Evolutionary conservation across 1,284 basidiomycete species (phyloP), one percentile per base, ranked within the genome.

Genomic region (Mycena citricolor): DNA sequence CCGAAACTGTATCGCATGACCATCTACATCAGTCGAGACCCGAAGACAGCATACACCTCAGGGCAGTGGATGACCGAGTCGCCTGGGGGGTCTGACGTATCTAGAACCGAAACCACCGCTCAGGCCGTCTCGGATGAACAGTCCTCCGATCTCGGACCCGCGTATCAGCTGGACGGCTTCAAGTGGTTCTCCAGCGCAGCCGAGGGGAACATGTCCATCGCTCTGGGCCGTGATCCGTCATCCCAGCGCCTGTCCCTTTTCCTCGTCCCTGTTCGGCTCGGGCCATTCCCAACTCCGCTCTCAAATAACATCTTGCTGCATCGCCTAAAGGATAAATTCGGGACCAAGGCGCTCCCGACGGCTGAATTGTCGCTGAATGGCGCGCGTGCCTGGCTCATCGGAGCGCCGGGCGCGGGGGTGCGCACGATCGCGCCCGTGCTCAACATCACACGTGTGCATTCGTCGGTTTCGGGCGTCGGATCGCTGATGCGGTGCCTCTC

Each of bases 31-130:
- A 85, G 83, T 54, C 81, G 79, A 5, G 77, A 90, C 59, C 77
- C 85, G 1, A 56, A 65, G 0, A 50, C 63, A 20, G 83, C 84
- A 0, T 90, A 81, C 57, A 86, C 82, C 0, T 77, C 86, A 8
- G 89, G 88, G 0, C 87, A 90, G 65, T 90, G 86, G 86, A 89
- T 88, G 86, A 89, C 86, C 2, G 86, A 88, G 79, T 76, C 82
- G 17, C 75, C 83, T 5, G 88, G 87, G 31, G 88, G 88, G 1
- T 87, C 83, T 1, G 88, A 90, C 55, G 78, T 91, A 8, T 83
- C 81, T 2, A 74, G 78, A 40, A 86, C 83, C 3, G 89, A 91
- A 62, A 91, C 86, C 0, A 67, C 67, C 0, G 88, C 86, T 2
- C 44, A 58, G 38, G 58, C 62, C 53, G 2, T 61, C 68, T 0